Evolutionary conservation across 164 flowering plant species (phyloP).

Genomic region (Umbellularia californica): DNA sequence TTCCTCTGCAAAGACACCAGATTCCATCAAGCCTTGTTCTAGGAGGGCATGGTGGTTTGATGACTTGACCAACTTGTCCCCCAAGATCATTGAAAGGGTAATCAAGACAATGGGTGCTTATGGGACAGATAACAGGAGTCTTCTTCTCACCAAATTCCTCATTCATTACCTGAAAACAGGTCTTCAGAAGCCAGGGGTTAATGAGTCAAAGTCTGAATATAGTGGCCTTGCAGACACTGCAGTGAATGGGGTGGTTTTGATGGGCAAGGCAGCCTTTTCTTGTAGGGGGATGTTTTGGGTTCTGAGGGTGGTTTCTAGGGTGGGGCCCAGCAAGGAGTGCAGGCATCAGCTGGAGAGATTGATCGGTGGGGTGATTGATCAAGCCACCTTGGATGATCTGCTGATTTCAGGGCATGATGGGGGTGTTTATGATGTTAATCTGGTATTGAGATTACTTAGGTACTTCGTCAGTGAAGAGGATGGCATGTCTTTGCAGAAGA

Average conservation of each 20-base stretch:
- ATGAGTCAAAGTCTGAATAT: conserved; percentile 23
- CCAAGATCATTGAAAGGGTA: conserved; percentile 43
- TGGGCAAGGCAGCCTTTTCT: conserved; percentile 44
- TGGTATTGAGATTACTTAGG: conserved; percentile 63
- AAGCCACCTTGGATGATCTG: conserved; percentile 73
- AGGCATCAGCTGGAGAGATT: conserved; percentile 49
- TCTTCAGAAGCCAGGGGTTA: conserved; percentile 13
- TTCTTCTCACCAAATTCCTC: conserved; percentile 59
- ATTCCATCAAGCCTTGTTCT: conserved; percentile 13
- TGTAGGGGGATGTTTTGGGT: conserved; percentile 75
- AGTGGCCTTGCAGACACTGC: conserved; percentile 61
- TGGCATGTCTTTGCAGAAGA: conserved; percentile 27
- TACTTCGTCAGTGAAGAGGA: conserved; percentile 40
- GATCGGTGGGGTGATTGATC: conserved; percentile 72
- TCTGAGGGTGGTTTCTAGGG: conserved; percentile 50
- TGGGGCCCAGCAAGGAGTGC: conserved; percentile 45
- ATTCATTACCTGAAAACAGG: conserved; percentile 63
- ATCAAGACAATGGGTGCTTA: conserved; percentile 36
- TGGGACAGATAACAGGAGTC: conserved; percentile 47
- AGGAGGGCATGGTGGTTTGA: conserved; percentile 75
- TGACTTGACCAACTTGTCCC: conserved; percentile 50
- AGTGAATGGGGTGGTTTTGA: conserved; percentile 50
- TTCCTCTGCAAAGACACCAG: conserved; percentile 23
- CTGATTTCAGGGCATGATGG: conserved; percentile 33
- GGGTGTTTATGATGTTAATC: conserved; percentile 68